Conservation (phyloP, 2,329 filamentous ascomycete genomes). For the Chrysoporthe cubensis region DNA sequence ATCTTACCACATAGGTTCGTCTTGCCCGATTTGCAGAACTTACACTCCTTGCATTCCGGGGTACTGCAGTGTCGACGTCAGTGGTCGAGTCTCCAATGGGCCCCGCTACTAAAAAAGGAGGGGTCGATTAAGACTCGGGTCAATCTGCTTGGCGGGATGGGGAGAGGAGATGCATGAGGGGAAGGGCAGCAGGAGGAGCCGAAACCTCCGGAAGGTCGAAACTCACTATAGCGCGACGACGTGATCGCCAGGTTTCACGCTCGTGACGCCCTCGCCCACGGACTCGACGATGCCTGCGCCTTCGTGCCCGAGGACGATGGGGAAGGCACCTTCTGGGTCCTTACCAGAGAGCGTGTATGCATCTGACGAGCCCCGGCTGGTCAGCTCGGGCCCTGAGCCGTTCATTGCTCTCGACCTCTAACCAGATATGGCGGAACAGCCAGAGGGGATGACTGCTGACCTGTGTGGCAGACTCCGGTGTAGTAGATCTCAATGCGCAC, state of each 20-base stretch:
- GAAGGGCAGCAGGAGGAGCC: background rate
- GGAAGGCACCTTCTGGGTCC: constrained; percentile 94
- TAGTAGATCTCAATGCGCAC: constrained; percentile 97
- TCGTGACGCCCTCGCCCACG: constrained; percentile 91
- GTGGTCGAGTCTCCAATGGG: background rate
- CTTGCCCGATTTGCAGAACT: constrained; percentile 98
- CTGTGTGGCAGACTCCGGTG: constrained; percentile 97
- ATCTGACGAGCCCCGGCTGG: constrained; percentile 53
- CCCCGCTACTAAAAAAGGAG: background rate
- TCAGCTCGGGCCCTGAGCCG: background rate
- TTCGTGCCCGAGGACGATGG: constrained; percentile 86
- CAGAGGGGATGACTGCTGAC: constrained; percentile 34
- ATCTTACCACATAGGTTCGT: constrained; percentile 99
- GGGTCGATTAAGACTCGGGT: constrained; percentile 3
- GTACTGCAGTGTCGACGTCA: constrained; percentile 62
- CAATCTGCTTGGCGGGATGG: background rate
- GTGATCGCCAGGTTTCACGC: constrained; percentile 90
- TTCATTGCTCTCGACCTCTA: background rate
- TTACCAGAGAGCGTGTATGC: constrained; percentile 95
- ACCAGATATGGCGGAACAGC: background rate
- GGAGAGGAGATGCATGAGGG: constrained; percentile 22
- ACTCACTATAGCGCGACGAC: constrained; percentile 85
- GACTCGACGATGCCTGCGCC: constrained; percentile 92
- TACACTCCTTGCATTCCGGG: constrained; percentile 96
- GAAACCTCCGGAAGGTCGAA: constrained; percentile 13